Conservation (phyloP, 1,139 yeast species). For the Geotrichum armillariae region DNA sequence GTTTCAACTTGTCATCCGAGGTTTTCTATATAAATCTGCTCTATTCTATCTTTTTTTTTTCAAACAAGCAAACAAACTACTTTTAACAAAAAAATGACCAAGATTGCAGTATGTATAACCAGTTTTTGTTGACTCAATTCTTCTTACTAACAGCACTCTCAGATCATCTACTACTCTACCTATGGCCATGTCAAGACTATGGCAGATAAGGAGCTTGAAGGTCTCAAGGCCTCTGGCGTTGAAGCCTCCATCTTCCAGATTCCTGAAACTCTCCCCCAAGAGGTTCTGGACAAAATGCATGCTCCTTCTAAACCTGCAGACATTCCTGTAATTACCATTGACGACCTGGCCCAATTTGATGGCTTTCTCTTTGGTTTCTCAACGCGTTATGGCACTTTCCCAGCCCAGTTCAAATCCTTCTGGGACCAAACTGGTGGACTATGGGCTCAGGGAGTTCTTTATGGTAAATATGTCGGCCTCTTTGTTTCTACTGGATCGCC, state of each 20-base stretch:
- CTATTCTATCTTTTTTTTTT: no score
- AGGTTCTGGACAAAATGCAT: constrained; percentile 58
- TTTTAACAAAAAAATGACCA: constrained; percentile 23
- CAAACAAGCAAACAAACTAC: no score
- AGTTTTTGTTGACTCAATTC: no score
- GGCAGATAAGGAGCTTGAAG: constrained; percentile 69
- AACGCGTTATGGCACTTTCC: constrained; percentile 79
- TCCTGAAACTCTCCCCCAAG: constrained; percentile 72
- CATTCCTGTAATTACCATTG: constrained; percentile 66
- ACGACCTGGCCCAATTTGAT: constrained; percentile 63
- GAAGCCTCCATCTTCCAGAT: constrained; percentile 66
- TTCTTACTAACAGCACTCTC: neutral
- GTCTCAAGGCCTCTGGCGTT: constrained; percentile 75
- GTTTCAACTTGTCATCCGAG: no score
- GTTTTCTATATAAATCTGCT: no score
- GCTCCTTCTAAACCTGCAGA: constrained; percentile 65
- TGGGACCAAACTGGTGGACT: constrained; percentile 82
- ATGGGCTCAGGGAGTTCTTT: constrained; percentile 75
- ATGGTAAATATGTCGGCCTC: constrained; percentile 75
- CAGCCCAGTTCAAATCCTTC: constrained; percentile 80
- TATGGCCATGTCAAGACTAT: constrained; percentile 74
- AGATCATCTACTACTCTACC: constrained; percentile 72
- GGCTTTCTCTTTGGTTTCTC: constrained; percentile 81
- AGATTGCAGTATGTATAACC: constrained; percentile 29
- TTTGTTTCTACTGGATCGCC: constrained; percentile 79